Evolutionary conservation across 2,329 filamentous ascomycete genomes (phyloP).

Genomic region (Aspergillus sergii): DNA sequence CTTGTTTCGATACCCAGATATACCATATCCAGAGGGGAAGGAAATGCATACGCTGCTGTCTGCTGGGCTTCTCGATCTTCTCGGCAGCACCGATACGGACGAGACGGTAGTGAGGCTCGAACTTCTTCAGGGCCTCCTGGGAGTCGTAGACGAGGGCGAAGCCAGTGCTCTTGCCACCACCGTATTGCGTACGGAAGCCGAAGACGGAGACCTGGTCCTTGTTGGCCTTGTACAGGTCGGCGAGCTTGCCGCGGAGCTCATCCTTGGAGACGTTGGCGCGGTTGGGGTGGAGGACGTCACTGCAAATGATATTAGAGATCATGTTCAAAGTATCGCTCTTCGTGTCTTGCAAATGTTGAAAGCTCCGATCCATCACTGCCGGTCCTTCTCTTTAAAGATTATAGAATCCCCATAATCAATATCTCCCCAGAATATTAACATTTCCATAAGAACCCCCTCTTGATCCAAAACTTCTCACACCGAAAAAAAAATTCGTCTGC

Average conservation of each 20-base stretch:
- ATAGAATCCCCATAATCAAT: background rate
- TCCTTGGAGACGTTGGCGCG: slow-evolving; percentile 99
- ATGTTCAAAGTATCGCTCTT: slow-evolving; percentile 6
- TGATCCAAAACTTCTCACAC: background rate
- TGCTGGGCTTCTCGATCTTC: slow-evolving; percentile 96
- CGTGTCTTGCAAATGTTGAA: background rate
- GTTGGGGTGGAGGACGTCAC: slow-evolving; percentile 99
- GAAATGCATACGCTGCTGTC: slow-evolving; percentile 92
- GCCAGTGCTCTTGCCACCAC: slow-evolving; percentile 99
- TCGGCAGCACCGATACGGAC: slow-evolving; percentile 87
- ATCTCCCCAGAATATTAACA: background rate
- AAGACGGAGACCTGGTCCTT: slow-evolving; percentile 98
- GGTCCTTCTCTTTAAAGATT: background rate
- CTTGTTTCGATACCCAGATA: background rate
- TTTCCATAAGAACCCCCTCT: background rate
- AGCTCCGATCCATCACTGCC: background rate
- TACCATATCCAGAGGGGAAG: background rate
- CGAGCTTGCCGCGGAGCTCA: slow-evolving; percentile 93
- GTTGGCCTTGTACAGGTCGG: slow-evolving; percentile 94
- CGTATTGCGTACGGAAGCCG: slow-evolving; percentile 96
- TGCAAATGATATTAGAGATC: slow-evolving; percentile 46
- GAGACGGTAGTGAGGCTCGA: slow-evolving; percentile 97
- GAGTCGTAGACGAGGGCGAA: slow-evolving; percentile 99
- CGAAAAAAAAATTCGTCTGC: background rate
- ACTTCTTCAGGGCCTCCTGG: slow-evolving; percentile 98